Percentiles rank a stretch among this genome's conserved stretches.
These are phyloP conservation scores for Bruguiera hainesii DNA, from an alignment of 441 rosid species.

Conservation along the genomic window DNA sequence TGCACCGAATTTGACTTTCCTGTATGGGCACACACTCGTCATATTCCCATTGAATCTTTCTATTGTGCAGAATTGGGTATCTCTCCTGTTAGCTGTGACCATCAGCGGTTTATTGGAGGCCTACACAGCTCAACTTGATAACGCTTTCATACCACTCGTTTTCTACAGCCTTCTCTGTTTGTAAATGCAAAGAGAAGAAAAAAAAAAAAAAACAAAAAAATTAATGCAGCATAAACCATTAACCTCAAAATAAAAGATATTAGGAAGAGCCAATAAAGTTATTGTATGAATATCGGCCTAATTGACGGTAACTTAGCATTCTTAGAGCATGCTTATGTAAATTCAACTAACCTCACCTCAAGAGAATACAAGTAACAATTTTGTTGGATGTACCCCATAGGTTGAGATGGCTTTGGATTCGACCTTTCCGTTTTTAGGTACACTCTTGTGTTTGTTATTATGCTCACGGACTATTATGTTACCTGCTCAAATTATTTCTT, in stretches of 20 bases:
- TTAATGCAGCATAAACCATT: too few species aligned
- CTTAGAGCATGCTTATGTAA: neutral
- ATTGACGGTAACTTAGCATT: too few species aligned
- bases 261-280: too few species aligned
- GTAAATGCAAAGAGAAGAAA: slow-evolving; percentile 23
- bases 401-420: neutral
- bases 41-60: slow-evolving; percentile 12
- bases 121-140: slow-evolving; percentile 90
- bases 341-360: neutral
- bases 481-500: too few species aligned
- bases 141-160: slow-evolving; percentile 91
- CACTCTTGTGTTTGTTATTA: too few species aligned
- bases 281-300: too few species aligned
- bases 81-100: slow-evolving; percentile 68
- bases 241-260: too few species aligned
- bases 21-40: neutral
- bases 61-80: slow-evolving; percentile 75
- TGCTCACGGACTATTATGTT: too few species aligned
- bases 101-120: slow-evolving; percentile 92
- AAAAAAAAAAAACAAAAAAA: too few species aligned
- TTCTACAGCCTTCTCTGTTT: slow-evolving; percentile 93
- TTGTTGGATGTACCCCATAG: neutral
- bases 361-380: neutral
- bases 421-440: neutral
- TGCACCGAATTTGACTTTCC: too few species aligned